Conservation (phyloP, 345 rosid genomes). For the Bruguiera sexangula region DNA sequence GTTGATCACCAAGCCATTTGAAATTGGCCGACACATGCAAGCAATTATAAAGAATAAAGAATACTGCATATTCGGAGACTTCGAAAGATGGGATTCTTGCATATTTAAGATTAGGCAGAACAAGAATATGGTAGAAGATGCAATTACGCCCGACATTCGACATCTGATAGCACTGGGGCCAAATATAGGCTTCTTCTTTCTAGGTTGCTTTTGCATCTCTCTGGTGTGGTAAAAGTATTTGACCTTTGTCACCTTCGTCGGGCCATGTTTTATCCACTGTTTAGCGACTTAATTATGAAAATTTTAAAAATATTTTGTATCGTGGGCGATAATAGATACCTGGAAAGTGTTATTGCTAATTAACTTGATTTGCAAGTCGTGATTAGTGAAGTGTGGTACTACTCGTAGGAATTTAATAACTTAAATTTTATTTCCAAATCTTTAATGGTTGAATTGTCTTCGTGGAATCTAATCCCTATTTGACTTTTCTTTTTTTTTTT, state of each 20-base stretch:
- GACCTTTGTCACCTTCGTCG: constrained; percentile 11
- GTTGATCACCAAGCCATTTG: constrained; percentile 1
- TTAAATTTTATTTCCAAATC: too few species aligned
- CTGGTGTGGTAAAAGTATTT: not conserved
- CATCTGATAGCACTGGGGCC: too few species aligned
- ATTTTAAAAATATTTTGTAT: not conserved
- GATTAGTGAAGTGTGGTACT: too few species aligned
- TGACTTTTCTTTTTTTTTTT: too few species aligned
- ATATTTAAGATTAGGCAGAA: constrained; percentile 6
- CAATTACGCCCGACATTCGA: not conserved
- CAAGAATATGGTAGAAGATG: not conserved
- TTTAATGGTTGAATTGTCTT: too few species aligned
- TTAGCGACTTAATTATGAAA: not conserved
- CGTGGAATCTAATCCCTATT: too few species aligned
- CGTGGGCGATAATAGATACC: not conserved
- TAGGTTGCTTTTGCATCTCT: not conserved
- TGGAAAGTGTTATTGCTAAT: not conserved
- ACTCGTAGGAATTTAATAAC: too few species aligned
- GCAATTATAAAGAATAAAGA: constrained; percentile 6
- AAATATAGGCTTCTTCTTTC: too few species aligned
- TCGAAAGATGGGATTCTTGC: constrained; percentile 8
- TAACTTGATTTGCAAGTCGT: too few species aligned
- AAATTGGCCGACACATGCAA: constrained; percentile 23
- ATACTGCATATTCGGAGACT: constrained; percentile 17
- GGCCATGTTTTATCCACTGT: constrained; percentile 2